Evolutionary conservation across 164 flowering plant genomes (phyloP).

Genomic region (Aristolochia californica): DNA sequence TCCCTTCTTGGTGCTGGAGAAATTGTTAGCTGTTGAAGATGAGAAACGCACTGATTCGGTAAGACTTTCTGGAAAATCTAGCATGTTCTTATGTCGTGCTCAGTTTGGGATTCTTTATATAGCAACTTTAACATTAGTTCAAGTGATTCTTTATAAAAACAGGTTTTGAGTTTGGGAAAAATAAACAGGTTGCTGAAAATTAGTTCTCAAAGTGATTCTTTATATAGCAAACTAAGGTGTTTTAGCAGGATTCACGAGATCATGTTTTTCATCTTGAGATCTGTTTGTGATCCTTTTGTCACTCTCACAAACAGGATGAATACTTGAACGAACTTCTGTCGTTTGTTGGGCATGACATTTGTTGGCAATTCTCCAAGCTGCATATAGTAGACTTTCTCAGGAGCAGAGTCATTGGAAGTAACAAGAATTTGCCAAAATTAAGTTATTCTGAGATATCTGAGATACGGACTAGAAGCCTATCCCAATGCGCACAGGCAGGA

Average conservation of each 20-base stretch:
- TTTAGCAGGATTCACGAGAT: neutral
- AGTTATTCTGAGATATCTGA: neutral
- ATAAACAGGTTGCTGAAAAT: no score
- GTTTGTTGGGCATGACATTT: neutral
- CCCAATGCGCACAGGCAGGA: neutral
- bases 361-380: neutral
- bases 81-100: no score
- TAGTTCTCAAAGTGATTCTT: no score
- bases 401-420: neutral
- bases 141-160: no score
- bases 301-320: neutral
- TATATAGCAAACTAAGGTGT: no score
- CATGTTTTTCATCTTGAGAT: neutral
- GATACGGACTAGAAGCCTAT: no score
- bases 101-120: no score
- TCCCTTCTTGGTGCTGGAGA: conserved; percentile 7
- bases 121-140: no score
- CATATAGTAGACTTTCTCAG: conserved; percentile 4
- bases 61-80: neutral
- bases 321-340: conserved; percentile 2
- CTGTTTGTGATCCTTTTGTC: neutral
- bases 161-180: no score
- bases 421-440: neutral
- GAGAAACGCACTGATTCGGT: neutral
- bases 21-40: neutral